These are phyloP conservation scores for Mucor piriformis DNA, from an alignment of 371 early-diverging fungal species.

Conservation along the genomic window DNA sequence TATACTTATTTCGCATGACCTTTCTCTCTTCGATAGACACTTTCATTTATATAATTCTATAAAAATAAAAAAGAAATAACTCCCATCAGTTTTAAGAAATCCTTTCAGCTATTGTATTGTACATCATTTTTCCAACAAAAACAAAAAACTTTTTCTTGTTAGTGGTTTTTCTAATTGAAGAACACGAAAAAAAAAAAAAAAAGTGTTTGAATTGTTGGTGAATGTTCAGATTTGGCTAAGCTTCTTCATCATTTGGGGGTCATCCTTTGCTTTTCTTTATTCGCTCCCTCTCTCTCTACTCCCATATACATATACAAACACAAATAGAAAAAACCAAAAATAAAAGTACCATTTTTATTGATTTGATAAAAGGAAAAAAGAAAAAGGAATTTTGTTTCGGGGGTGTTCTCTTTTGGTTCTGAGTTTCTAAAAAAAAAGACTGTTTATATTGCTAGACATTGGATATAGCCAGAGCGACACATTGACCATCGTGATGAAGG, in stretches of 20 bases:
- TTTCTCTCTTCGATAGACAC: not conserved
- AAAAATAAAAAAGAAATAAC: not conserved
- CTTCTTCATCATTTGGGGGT: constrained; percentile 16
- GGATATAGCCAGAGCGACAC: not conserved
- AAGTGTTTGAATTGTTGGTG: not conserved
- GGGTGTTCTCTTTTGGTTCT: too few species aligned
- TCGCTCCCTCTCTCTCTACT: not conserved
- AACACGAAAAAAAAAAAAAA: not conserved
- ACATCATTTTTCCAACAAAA: not conserved
- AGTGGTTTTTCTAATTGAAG: not conserved
- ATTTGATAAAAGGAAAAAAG: too few species aligned
- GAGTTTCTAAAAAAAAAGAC: not conserved
- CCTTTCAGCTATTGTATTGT: constrained; percentile 12
- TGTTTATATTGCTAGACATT: not conserved
- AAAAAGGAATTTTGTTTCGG: too few species aligned
- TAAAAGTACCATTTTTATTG: too few species aligned
- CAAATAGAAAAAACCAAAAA: not conserved
- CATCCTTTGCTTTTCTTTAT: not conserved
- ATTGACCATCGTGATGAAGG: not conserved
- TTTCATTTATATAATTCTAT: not conserved
- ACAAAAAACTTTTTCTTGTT: not conserved
- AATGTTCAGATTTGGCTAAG: constrained; percentile 18
- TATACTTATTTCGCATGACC: not conserved
- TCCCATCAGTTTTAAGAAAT: constrained; percentile 8
- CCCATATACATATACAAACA: not conserved